A percentile compares a stretch with the other conserved stretches of the same genome.
These are phyloP conservation scores for Suillus bovinus DNA, from an alignment of 768 basidiomycete species.

Conservation along the genomic window DNA sequence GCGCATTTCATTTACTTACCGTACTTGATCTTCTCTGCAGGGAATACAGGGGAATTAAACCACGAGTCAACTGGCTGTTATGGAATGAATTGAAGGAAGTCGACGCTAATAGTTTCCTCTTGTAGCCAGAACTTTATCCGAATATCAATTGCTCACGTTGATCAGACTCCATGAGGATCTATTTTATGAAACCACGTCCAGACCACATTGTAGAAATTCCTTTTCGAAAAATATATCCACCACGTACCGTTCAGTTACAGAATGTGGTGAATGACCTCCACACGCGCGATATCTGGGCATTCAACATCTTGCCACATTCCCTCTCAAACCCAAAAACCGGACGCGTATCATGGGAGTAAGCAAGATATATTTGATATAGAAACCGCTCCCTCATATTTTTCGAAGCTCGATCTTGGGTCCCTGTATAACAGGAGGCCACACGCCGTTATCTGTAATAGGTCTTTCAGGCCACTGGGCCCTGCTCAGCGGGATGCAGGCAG, in stretches of 20 bases:
- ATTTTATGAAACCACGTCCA: slow-evolving; percentile 1
- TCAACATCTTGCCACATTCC: not conserved
- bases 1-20: not conserved
- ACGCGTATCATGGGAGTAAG: not conserved
- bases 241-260: not conserved
- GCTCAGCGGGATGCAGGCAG: slow-evolving; percentile 2
- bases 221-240: not conserved
- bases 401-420: not conserved
- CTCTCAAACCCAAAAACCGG: not conserved
- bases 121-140: not conserved
- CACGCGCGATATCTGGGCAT: not conserved
- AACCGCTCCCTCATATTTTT: not conserved
- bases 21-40: not conserved
- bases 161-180: not conserved
- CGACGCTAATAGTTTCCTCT: not conserved
- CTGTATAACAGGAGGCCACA: not conserved
- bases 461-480: not conserved
- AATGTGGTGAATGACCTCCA: slow-evolving; percentile 1
- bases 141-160: too few species aligned
- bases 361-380: not conserved
- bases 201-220: not conserved
- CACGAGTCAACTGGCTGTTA: not conserved
- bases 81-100: not conserved
- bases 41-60: not conserved
- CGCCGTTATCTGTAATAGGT: not conserved